Conservation (phyloP, 306 rosid species). For the Acacia acuminata region DNA sequence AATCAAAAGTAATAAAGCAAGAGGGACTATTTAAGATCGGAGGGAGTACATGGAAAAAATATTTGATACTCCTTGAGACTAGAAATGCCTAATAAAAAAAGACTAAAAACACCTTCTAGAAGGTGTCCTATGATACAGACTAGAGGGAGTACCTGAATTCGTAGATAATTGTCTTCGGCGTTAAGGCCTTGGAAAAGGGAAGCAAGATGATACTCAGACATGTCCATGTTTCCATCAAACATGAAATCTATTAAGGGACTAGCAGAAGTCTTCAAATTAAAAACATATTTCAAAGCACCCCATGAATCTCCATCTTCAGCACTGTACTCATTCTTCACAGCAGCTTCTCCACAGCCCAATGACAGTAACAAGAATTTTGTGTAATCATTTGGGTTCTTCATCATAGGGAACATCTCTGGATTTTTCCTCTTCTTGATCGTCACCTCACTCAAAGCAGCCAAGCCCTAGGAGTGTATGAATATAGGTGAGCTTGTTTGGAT, state of each 20-base stretch:
- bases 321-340: background rate
- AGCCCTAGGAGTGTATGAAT: slow-evolving; percentile 10
- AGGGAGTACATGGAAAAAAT: too few relatives aligned
- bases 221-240: slow-evolving; percentile 4
- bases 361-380: slow-evolving; percentile 44
- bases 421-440: slow-evolving; percentile 31
- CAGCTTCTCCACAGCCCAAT: slow-evolving; percentile 48
- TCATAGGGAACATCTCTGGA: slow-evolving; percentile 27
- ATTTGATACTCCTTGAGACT: too few relatives aligned
- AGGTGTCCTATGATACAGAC: too few relatives aligned
- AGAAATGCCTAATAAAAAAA: too few relatives aligned
- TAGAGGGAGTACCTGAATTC: background rate
- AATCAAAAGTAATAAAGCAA: too few relatives aligned
- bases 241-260: background rate
- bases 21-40: too few relatives aligned
- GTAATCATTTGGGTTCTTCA: slow-evolving; percentile 36
- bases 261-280: background rate
- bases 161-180: background rate
- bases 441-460: slow-evolving; percentile 50
- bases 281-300: background rate
- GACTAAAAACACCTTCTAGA: too few relatives aligned
- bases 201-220: slow-evolving; percentile 18
- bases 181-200: background rate
- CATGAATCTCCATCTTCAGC: background rate
- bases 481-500: too few relatives aligned